Percentiles rank a stretch among this genome's conserved stretches.
These are phyloP conservation scores for Pleurostoma richardsiae DNA, from an alignment of 2,329 filamentous ascomycete species.

Conservation along the genomic window DNA sequence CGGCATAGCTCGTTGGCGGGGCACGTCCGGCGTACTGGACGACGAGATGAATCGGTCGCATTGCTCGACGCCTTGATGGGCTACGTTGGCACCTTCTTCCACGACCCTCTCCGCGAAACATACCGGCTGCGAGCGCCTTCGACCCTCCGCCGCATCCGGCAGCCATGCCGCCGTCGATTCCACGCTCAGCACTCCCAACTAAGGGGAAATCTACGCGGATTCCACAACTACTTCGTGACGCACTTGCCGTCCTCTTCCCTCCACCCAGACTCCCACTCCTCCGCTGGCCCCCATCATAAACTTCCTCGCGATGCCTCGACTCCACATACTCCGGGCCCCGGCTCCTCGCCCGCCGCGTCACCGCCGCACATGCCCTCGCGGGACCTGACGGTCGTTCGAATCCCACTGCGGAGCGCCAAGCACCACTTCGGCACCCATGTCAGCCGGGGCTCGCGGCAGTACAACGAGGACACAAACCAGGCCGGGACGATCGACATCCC, in stretches of 20 bases:
- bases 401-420: constrained; percentile 87
- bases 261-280: constrained; percentile 73
- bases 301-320: constrained; percentile 80
- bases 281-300: constrained; percentile 69
- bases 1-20: too few relatives aligned
- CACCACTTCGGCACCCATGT: constrained; percentile 86
- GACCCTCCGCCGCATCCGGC: constrained; percentile 1
- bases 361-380: constrained; percentile 56
- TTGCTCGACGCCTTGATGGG: constrained; percentile 19
- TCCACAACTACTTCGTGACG: constrained; percentile 97
- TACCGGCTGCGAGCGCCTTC: constrained; percentile 1
- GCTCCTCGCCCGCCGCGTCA: constrained; percentile 53
- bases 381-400: constrained; percentile 90
- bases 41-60: constrained; percentile 1
- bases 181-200: not conserved
- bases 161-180: constrained; percentile 2
- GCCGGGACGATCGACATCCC: constrained; percentile 91
- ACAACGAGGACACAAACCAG: constrained; percentile 93
- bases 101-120: constrained; percentile 2
- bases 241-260: constrained; percentile 90
- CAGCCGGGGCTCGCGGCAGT: constrained; percentile 74
- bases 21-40: too few relatives aligned
- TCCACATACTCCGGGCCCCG: constrained; percentile 60
- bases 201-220: constrained; percentile 36
- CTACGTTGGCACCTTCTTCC: constrained; percentile 19